A percentile compares a stretch with the other conserved stretches of the same genome.
Conservation (phyloP, 495 filamentous ascomycete genomes). For the Xylaria scruposa region DNA sequence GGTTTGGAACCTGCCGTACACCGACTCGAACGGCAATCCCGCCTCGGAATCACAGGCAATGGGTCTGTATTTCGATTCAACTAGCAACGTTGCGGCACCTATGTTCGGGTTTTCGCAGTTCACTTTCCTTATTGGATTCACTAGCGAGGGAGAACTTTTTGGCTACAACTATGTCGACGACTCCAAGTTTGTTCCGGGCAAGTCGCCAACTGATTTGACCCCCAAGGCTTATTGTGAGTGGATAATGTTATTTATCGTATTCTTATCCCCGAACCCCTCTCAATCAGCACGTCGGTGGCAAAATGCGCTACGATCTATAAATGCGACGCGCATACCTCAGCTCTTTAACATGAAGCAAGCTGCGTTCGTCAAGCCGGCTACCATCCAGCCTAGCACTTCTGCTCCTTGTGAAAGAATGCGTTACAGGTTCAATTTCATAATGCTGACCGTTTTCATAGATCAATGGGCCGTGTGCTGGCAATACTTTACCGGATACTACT, state of each 20-base stretch:
- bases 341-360: neutral
- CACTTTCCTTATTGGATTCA: constrained; percentile 49
- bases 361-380: neutral
- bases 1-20: constrained; percentile 48
- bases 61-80: constrained; percentile 46
- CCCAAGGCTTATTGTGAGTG: constrained; percentile 32
- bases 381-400: neutral
- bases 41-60: constrained; percentile 47
- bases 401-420: neutral
- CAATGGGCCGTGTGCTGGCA: constrained; percentile 62
- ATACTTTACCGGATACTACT: constrained; percentile 57
- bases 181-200: constrained; percentile 32
- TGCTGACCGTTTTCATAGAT: constrained; percentile 28
- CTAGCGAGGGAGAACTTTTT: constrained; percentile 49
- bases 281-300: neutral
- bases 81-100: constrained; percentile 60
- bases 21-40: constrained; percentile 33
- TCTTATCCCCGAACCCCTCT: neutral
- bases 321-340: neutral
- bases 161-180: constrained; percentile 56
- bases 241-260: neutral
- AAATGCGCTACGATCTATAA: neutral
- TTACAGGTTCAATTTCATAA: constrained; percentile 1
- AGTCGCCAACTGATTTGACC: constrained; percentile 25
- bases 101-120: constrained; percentile 44